Evolutionary conservation across 2,329 filamentous ascomycete genomes (phyloP).

Genomic region (Fusarium goolgardi): DNA sequence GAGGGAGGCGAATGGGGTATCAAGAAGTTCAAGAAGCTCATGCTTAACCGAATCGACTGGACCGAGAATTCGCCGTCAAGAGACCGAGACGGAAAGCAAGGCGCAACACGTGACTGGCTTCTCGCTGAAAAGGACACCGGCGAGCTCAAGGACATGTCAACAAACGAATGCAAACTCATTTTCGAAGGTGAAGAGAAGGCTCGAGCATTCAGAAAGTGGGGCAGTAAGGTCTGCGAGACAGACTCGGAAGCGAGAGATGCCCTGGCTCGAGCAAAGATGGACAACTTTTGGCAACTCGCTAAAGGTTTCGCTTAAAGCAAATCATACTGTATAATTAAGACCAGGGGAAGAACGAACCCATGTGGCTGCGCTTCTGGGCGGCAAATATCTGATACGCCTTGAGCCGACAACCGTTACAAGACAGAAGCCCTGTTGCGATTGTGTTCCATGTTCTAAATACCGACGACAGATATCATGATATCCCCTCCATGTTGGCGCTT

Average conservation of each 20-base stretch:
- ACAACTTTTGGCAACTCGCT: constrained; percentile 93
- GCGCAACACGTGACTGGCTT: constrained; percentile 78
- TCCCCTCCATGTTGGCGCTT: not conserved
- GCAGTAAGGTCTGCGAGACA: constrained; percentile 90
- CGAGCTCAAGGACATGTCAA: constrained; percentile 80
- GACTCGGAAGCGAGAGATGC: constrained; percentile 88
- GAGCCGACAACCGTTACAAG: constrained; percentile 10
- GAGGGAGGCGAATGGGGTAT: constrained; percentile 90
- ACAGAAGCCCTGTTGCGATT: not conserved
- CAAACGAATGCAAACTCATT: constrained; percentile 84
- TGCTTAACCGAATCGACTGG: constrained; percentile 96
- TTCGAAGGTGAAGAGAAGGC: constrained; percentile 92
- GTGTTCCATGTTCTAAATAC: not conserved
- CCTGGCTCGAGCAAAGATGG: constrained; percentile 84
- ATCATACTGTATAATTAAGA: not conserved
- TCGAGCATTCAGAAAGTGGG: constrained; percentile 86
- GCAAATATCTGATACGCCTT: constrained; percentile 17
- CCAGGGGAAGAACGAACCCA: not conserved
- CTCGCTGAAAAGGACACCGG: constrained; percentile 82
- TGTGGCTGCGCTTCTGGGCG: constrained; percentile 10
- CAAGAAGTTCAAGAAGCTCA: constrained; percentile 88
- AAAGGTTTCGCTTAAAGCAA: constrained; percentile 64
- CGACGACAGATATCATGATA: not conserved
- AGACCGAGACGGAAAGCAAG: constrained; percentile 69
- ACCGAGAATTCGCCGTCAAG: constrained; percentile 83